phyloP scores from a whole-genome alignment of 768 basidiomycete genomes.

The Termitomyces titanicus region DNA sequence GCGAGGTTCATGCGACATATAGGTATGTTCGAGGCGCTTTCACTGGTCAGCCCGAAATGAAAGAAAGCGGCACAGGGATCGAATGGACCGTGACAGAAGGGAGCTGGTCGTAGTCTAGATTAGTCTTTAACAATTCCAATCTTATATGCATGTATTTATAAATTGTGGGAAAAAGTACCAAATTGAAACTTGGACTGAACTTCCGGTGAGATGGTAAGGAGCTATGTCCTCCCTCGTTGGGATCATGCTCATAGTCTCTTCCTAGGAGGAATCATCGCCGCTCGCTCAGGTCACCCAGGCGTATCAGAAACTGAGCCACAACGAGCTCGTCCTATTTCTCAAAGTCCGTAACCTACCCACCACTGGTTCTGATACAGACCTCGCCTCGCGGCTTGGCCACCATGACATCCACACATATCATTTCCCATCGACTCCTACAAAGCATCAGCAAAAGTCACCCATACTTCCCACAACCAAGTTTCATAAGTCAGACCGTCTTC shows the following conservation, averaged over 20 bases:
- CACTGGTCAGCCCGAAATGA: background rate
- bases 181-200: conserved; percentile 2
- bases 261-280: conserved; percentile 31
- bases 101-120: background rate
- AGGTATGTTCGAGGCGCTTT: conserved; percentile 27
- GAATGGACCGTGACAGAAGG: background rate
- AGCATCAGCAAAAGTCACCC: conserved; percentile 22
- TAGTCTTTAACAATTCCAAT: too few species aligned
- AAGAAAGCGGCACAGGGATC: background rate
- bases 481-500: conserved; percentile 31
- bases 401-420: conserved; percentile 75
- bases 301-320: conserved; percentile 61
- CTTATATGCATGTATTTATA: background rate
- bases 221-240: conserved; percentile 2
- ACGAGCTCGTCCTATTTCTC: conserved; percentile 74
- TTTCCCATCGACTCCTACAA: conserved; percentile 37
- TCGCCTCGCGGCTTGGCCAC: conserved; percentile 68
- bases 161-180: conserved; percentile 7
- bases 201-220: conserved; percentile 30
- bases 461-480: conserved; percentile 25
- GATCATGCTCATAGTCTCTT: conserved; percentile 14
- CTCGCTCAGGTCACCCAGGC: conserved; percentile 58
- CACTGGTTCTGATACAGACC: conserved; percentile 56
- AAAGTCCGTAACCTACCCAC: conserved; percentile 68
- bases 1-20: conserved; percentile 56